Evolutionary conservation across 192 early-diverging fungal genomes (phyloP).

Genomic region (Phycomyces nitens): DNA sequence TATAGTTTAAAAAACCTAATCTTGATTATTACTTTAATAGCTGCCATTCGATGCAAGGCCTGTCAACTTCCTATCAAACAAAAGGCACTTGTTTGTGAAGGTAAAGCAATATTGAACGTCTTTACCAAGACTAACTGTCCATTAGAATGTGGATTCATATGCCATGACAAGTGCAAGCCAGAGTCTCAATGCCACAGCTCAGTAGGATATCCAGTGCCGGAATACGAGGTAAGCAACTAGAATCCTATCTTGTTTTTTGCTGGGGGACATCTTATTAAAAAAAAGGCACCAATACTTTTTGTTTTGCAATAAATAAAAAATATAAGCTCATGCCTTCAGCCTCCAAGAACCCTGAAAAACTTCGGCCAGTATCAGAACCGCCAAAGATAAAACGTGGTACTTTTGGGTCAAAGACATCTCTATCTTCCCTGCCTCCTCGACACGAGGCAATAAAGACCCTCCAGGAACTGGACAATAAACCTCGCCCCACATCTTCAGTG

Average conservation of each 20-base stretch:
- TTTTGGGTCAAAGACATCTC: neutral
- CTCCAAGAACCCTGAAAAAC: neutral
- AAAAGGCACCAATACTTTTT: neutral
- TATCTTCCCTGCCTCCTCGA: neutral
- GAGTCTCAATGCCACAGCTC: neutral
- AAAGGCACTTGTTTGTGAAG: constrained; percentile 56
- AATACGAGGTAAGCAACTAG: neutral
- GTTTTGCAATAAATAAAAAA: too few species aligned
- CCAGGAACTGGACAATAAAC: neutral
- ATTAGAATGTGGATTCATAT: constrained; percentile 33
- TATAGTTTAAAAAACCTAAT: too few species aligned
- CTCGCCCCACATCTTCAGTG: constrained; percentile 11
- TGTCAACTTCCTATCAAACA: constrained; percentile 48
- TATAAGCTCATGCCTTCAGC: too few species aligned
- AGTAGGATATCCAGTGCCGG: neutral
- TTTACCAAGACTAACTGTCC: neutral
- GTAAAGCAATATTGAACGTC: constrained; percentile 9
- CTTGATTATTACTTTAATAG: too few species aligned
- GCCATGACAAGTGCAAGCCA: constrained; percentile 34
- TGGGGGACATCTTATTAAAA: too few species aligned
- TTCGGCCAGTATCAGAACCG: constrained; percentile 6
- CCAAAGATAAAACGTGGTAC: neutral
- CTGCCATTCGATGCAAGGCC: constrained; percentile 43
- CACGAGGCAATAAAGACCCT: neutral
- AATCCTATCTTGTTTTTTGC: too few species aligned